Evolutionary conservation across 2,329 filamentous ascomycete species (phyloP), one percentile per base, ranked within the genome.

Genomic region (Sclerotinia borealis): DNA sequence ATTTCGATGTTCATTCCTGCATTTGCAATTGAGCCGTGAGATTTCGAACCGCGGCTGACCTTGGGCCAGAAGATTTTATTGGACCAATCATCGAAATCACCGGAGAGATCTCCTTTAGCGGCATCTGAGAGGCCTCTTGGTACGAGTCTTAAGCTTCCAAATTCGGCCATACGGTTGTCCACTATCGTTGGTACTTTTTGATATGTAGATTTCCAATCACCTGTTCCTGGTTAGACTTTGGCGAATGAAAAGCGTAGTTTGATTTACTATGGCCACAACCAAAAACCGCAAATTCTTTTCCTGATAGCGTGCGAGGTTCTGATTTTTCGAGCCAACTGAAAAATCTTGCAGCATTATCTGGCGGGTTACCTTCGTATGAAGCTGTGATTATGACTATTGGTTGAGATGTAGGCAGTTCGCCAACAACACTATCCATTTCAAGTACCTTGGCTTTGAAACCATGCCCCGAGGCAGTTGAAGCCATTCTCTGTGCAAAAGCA

Each of bases 301-400:
- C 81, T 13, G 83, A 77, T 22, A 89, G 72, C 19, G 39, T 17
- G 59, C 81, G 77, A 10, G 80, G 76, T 50, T 43, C 34, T 2
- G 61, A 36, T 6, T 64, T 64, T 66, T 85, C 79, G 10, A 91
- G 74, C 89, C 89, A 92, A 25, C 80, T 77, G 22, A 87, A 81
- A 69, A 92, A 92, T 59, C 83, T 80, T 0, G 78, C 80, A 0
- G 89, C 89, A 65, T 93, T 92, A 64, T 90, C 87, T 0, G 88
- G 84, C 0, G 89, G 87, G 61, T 89, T 80, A 1, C 89, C 90
- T 69, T 93, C 89, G 68, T 92, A 93, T 1, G 85, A 87, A 0
- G 89, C 83, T 0, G 86, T 87, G 66, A 92, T 80, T 52, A 92
- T 80, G 25, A 91, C 77, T 0, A 89, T 80, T 0, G 89, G 87